These are phyloP conservation scores for Pleurostoma richardsiae DNA, from an alignment of 2,329 filamentous ascomycete species.

Conservation along the genomic window DNA sequence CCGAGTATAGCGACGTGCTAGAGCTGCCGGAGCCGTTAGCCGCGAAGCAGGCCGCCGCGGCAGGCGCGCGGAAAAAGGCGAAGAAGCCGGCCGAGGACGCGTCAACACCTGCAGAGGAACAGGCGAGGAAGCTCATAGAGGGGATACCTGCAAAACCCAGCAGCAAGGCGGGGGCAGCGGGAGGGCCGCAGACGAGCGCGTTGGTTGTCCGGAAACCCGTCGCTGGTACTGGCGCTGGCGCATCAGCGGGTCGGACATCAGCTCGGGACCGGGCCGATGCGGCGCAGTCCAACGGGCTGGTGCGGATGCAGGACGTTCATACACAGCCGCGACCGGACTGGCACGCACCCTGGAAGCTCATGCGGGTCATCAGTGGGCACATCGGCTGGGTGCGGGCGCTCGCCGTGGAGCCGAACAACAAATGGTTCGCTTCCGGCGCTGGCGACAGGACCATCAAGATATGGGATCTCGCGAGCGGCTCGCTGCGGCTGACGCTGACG, in stretches of 20 bases:
- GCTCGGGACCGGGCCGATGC: constrained; percentile 16
- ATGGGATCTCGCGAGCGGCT: constrained; percentile 89
- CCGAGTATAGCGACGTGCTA: constrained; percentile 74
- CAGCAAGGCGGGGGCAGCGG: constrained; percentile 16
- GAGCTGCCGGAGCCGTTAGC: constrained; percentile 74
- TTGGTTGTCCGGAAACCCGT: constrained; percentile 26
- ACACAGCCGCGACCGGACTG: constrained; percentile 72
- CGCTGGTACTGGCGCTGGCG: constrained; percentile 12
- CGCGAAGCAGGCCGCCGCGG: constrained; percentile 66
- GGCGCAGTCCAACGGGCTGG: constrained; percentile 28
- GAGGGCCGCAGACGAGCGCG: constrained; percentile 24
- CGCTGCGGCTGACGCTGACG: constrained; percentile 79
- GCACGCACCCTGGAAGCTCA: constrained; percentile 98
- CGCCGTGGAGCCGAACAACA: constrained; percentile 90
- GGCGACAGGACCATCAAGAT: constrained; percentile 98
- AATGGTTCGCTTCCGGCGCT: constrained; percentile 95
- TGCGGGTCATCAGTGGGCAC: constrained; percentile 95
- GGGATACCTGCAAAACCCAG: constrained; percentile 44
- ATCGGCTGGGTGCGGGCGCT: constrained; percentile 89
- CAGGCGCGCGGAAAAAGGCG: constrained; percentile 60
- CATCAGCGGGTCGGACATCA: constrained; percentile 12
- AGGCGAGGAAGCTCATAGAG: constrained; percentile 64
- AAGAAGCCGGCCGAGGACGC: constrained; percentile 36
- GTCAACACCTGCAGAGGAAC: constrained; percentile 27
- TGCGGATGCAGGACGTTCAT: constrained; percentile 19